phyloP scores from a whole-genome alignment of 2,329 filamentous ascomycete genomes.

The Chaetomiaceae sp. region DNA sequence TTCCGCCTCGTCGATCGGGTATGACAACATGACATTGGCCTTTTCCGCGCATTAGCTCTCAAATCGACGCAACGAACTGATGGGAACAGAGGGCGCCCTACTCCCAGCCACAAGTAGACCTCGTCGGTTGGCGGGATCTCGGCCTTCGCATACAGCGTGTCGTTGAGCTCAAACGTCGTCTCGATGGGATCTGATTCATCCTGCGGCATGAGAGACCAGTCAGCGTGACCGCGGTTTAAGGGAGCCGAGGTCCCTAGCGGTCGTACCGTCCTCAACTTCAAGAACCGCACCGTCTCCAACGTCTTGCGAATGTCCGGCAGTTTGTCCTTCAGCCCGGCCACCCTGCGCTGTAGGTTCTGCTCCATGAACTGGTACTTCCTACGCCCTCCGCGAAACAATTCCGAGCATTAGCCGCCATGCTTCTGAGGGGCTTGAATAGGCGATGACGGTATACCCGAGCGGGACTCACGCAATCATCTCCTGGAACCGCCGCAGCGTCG shows the following conservation, averaged over 20 bases:
- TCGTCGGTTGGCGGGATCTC: constrained; percentile 76
- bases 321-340: constrained; percentile 80
- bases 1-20: constrained; percentile 83
- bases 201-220: constrained; percentile 17
- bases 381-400: not conserved
- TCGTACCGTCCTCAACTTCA: constrained; percentile 66
- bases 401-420: constrained; percentile 7
- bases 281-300: constrained; percentile 79
- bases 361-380: constrained; percentile 99
- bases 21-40: constrained; percentile 97
- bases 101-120: constrained; percentile 95
- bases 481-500: constrained; percentile 75
- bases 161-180: constrained; percentile 93
- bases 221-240: not conserved
- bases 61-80: not conserved
- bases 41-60: constrained; percentile 32
- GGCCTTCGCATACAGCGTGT: constrained; percentile 89
- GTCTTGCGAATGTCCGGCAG: constrained; percentile 97
- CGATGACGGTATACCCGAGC: not conserved
- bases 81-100: constrained; percentile 36
- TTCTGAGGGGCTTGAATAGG: not conserved
- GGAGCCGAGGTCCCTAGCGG: not conserved
- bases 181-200: constrained; percentile 65
- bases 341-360: constrained; percentile 78
- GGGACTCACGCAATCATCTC: constrained; percentile 80